phyloP scores from a whole-genome alignment of 768 basidiomycete genomes.

The Amanita jacksonii region DNA sequence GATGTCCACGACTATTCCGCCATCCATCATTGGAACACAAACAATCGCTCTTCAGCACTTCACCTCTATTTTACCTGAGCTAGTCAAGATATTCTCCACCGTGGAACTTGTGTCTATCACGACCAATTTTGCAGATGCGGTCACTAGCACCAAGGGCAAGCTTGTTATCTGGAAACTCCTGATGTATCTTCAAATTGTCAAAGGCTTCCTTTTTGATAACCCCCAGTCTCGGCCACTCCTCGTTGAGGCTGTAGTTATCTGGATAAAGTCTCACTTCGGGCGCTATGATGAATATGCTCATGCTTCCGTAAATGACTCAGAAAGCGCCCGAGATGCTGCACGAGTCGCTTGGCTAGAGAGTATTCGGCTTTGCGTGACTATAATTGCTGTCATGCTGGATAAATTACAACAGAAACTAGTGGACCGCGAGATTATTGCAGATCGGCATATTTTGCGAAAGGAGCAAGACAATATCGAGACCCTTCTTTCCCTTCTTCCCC shows the following conservation, averaged over 20 bases:
- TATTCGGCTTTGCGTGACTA: constrained; percentile 82
- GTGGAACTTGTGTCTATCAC: constrained; percentile 83
- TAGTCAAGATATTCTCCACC: constrained; percentile 69
- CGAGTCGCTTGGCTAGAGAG: constrained; percentile 85
- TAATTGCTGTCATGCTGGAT: constrained; percentile 84
- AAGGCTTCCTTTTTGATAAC: constrained; percentile 81
- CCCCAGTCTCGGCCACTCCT: constrained; percentile 68
- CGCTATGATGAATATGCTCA: constrained; percentile 77
- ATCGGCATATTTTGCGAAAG: constrained; percentile 53
- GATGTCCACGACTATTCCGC: constrained; percentile 73
- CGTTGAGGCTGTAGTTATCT: constrained; percentile 80
- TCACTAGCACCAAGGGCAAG: constrained; percentile 70
- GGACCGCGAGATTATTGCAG: constrained; percentile 48
- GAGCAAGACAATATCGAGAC: constrained; percentile 93
- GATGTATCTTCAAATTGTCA: constrained; percentile 88
- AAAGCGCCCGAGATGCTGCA: constrained; percentile 58
- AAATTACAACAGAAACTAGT: constrained; percentile 77
- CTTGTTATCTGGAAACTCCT: constrained; percentile 91
- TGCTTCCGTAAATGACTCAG: constrained; percentile 54
- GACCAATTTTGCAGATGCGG: constrained; percentile 80
- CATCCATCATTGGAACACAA: constrained; percentile 92
- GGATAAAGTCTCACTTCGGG: constrained; percentile 95
- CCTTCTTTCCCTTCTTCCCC: constrained; percentile 72
- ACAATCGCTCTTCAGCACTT: constrained; percentile 92
- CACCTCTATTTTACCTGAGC: constrained; percentile 82